Percentiles rank a stretch among this genome's conserved stretches.
phyloP scores from a whole-genome alignment of 257 asterid species.

The Solanum medicagineum region DNA sequence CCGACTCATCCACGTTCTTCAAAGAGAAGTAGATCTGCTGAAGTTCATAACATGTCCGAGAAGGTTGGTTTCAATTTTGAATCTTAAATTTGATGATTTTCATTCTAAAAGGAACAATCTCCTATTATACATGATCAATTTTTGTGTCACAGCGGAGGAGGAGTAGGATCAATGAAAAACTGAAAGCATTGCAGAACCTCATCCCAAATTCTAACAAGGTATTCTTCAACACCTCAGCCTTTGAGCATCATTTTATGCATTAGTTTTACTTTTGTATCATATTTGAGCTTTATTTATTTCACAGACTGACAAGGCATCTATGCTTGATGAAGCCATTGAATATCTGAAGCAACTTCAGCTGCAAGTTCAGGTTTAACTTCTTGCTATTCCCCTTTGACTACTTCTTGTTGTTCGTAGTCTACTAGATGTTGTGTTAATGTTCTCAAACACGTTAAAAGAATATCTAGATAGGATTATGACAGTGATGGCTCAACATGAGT shows the following conservation, averaged over 20 bases:
- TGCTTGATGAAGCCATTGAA: constrained; percentile 97
- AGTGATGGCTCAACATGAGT: not conserved
- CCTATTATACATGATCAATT: not conserved
- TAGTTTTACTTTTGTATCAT: not conserved
- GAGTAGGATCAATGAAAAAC: constrained; percentile 87
- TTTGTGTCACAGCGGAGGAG: constrained; percentile 73
- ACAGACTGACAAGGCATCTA: constrained; percentile 95
- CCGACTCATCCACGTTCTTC: constrained; percentile 48
- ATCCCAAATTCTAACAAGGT: constrained; percentile 92
- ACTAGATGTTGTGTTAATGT: not conserved
- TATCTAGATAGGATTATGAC: not conserved
- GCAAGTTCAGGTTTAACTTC: constrained; percentile 78
- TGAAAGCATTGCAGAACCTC: constrained; percentile 83
- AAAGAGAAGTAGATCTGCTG: constrained; percentile 92
- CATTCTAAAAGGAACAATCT: not conserved
- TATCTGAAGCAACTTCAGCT: constrained; percentile 94
- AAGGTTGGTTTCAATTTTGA: constrained; percentile 39
- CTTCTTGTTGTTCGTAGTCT: not conserved
- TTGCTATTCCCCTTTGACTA: not conserved
- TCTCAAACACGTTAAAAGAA: not conserved
- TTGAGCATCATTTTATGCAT: not conserved
- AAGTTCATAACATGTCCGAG: constrained; percentile 85
- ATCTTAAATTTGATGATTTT: not conserved
- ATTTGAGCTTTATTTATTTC: constrained; percentile 8
- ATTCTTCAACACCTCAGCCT: not conserved